Evolutionary conservation across 345 rosid species (phyloP).

Genomic region (Mangifera indica): DNA sequence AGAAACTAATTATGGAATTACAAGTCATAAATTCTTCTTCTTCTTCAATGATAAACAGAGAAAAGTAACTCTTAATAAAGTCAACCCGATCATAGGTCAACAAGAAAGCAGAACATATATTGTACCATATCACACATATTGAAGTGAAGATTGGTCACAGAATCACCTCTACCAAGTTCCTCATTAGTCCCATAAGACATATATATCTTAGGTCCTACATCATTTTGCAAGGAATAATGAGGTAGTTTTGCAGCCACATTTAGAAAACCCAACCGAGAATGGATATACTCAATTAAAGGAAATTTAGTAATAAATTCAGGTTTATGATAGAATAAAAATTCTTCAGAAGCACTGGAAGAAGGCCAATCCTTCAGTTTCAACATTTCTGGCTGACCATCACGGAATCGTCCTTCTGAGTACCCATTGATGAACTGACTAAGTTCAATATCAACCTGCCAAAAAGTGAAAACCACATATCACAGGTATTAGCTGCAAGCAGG

Average conservation of each 20-base stretch:
- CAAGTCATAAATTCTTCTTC: neutral
- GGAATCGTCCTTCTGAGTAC: conserved; percentile 56
- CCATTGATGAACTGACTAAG: conserved; percentile 70
- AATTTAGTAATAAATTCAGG: conserved; percentile 84
- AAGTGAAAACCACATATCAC: conserved; percentile 14
- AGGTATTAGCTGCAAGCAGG: conserved; percentile 17
- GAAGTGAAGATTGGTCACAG: conserved; percentile 71
- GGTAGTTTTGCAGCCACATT: conserved; percentile 97
- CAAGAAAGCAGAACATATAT: neutral
- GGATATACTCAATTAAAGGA: conserved; percentile 93
- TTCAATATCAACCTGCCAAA: conserved; percentile 69
- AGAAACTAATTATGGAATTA: conserved; percentile 1
- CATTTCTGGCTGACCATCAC: conserved; percentile 47
- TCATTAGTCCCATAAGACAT: conserved; percentile 68
- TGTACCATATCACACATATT: conserved; percentile 79
- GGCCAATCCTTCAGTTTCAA: conserved; percentile 97
- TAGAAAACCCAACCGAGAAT: conserved; percentile 88
- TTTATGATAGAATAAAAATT: conserved; percentile 78
- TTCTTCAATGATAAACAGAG: neutral
- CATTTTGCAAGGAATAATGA: conserved; percentile 90
- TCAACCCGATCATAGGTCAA: neutral
- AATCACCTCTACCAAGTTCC: conserved; percentile 57
- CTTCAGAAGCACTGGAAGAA: conserved; percentile 86
- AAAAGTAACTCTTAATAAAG: neutral
- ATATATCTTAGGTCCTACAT: conserved; percentile 84